phyloP scores from a whole-genome alignment of 192 early-diverging fungal species.

The Podila horticola region DNA sequence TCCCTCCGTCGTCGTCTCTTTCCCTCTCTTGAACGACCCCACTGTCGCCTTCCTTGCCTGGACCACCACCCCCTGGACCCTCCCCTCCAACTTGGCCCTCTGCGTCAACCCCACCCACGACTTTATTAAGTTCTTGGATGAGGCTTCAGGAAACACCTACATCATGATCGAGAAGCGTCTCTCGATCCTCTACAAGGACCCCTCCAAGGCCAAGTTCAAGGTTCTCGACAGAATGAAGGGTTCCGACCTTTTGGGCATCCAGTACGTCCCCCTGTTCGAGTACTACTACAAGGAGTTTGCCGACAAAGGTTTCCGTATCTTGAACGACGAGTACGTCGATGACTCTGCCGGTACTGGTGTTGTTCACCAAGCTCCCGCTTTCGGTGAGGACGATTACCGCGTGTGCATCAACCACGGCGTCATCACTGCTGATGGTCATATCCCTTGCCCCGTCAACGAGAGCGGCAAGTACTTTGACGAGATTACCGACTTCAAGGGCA shows the following conservation, averaged over 20 bases:
- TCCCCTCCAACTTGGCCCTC: conserved; percentile 95
- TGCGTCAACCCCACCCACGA: conserved; percentile 94
- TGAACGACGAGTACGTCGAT: conserved; percentile 93
- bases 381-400: conserved; percentile 99
- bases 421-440: conserved; percentile 81
- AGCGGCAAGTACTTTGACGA: conserved; percentile 81
- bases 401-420: conserved; percentile 86
- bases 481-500: conserved; percentile 81
- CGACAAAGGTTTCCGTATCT: conserved; percentile 84
- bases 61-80: conserved; percentile 99
- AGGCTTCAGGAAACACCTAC: conserved; percentile 81
- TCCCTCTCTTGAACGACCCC: conserved; percentile 89
- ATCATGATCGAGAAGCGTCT: conserved; percentile 90
- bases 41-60: conserved; percentile 87
- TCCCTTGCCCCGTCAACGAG: conserved; percentile 94
- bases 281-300: conserved; percentile 79
- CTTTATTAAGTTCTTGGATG: conserved; percentile 96
- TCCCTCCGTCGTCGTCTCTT: conserved; percentile 94
- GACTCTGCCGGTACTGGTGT: conserved; percentile 96
- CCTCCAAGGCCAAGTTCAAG: conserved; percentile 94
- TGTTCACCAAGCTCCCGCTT: conserved; percentile 97
- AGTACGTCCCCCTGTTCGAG: conserved; percentile 93
- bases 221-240: conserved; percentile 84
- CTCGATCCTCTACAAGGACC: conserved; percentile 92
- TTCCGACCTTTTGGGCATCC: conserved; percentile 80